Evolutionary conservation across 208 protist genomes (phyloP).

Genomic region (Crithidia acanthocephali): DNA sequence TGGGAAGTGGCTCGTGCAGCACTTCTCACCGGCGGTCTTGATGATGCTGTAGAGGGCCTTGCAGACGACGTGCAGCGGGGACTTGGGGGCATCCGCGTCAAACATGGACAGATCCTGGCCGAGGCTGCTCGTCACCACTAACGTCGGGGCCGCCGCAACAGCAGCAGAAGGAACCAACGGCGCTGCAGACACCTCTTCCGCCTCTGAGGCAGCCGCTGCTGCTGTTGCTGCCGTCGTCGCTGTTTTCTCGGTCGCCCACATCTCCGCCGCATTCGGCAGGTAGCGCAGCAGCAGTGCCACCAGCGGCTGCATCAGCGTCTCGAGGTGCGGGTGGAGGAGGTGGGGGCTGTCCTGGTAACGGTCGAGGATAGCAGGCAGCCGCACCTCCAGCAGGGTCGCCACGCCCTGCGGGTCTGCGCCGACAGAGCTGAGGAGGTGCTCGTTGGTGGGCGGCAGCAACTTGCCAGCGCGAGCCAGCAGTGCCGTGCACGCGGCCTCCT

Average conservation of each 20-base stretch:
- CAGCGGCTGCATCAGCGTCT: slow-evolving; percentile 79
- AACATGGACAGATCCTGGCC: slow-evolving; percentile 85
- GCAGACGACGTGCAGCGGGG: slow-evolving; percentile 75
- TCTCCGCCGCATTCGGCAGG: slow-evolving; percentile 46
- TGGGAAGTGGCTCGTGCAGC: slow-evolving; percentile 93
- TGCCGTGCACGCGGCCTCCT: slow-evolving; percentile 55
- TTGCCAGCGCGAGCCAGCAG: slow-evolving; percentile 45
- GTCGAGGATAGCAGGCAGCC: slow-evolving; percentile 75
- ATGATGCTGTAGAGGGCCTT: slow-evolving; percentile 91
- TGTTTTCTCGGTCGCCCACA: slow-evolving; percentile 41
- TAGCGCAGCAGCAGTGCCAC: slow-evolving; percentile 66
- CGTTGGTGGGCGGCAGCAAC: slow-evolving; percentile 43
- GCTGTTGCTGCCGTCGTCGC: neutral
- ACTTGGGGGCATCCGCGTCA: slow-evolving; percentile 71
- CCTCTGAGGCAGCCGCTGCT: neutral
- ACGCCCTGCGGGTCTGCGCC: slow-evolving; percentile 64
- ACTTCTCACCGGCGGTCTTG: slow-evolving; percentile 96
- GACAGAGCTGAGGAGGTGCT: slow-evolving; percentile 52
- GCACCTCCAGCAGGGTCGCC: slow-evolving; percentile 58
- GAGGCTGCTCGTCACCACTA: slow-evolving; percentile 33
- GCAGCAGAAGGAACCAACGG: neutral
- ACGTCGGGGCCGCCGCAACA: slow-evolving; percentile 5
- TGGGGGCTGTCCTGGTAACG: slow-evolving; percentile 95
- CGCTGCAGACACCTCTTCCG: no score
- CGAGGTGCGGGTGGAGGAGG: slow-evolving; percentile 93